Evolutionary conservation across 495 filamentous ascomycete genomes (phyloP).

Genomic region (Bacidia rubella): DNA sequence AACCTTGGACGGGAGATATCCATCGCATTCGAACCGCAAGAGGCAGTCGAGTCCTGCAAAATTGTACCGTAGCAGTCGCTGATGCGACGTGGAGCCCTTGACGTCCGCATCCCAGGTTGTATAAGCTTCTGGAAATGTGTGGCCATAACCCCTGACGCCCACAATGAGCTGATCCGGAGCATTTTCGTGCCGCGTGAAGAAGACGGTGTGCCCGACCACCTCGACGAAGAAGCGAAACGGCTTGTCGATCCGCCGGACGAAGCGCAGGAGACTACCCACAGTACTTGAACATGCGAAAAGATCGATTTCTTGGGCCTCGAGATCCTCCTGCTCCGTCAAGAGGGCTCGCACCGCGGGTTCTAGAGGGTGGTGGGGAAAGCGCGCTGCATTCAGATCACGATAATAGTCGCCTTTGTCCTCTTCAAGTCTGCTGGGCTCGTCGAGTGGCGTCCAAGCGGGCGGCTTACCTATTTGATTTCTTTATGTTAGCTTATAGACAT

Average conservation of each 20-base stretch:
- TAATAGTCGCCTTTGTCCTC: too few relatives aligned
- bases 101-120: constrained; percentile 42
- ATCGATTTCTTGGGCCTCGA: constrained; percentile 33
- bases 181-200: constrained; percentile 47
- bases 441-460: too few relatives aligned
- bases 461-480: too few relatives aligned
- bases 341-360: constrained; percentile 44
- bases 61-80: constrained; percentile 45
- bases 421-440: too few relatives aligned
- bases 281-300: constrained; percentile 50
- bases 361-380: constrained; percentile 39
- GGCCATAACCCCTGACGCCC: constrained; percentile 44
- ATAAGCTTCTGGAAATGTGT: constrained; percentile 50
- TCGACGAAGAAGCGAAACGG: constrained; percentile 48
- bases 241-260: constrained; percentile 32
- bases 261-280: constrained; percentile 41
- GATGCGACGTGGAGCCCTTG: constrained; percentile 43
- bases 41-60: constrained; percentile 42
- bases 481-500: too few relatives aligned
- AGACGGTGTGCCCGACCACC: constrained; percentile 44
- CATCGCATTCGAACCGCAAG: constrained; percentile 51
- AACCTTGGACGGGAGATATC: constrained; percentile 29
- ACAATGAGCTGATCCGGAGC: constrained; percentile 37
- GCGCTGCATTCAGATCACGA: constrained; percentile 50
- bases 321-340: constrained; percentile 23